phyloP scores from a whole-genome alignment of 306 rosid species.

The Ammopiptanthus mongolicus region DNA sequence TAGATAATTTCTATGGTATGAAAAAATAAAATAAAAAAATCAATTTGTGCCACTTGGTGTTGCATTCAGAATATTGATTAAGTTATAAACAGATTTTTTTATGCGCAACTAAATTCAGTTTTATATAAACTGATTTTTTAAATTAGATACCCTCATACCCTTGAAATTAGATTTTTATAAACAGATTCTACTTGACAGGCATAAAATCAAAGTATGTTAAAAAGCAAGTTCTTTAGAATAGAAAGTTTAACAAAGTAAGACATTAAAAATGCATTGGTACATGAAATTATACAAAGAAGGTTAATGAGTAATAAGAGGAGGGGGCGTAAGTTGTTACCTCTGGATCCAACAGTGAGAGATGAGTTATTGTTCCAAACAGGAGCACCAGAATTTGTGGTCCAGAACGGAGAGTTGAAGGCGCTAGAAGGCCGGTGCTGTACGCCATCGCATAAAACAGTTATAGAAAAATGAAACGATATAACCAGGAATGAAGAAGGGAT shows the following conservation, averaged over 20 bases:
- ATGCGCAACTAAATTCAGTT: too few relatives aligned
- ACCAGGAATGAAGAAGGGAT: neutral
- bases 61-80: neutral
- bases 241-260: neutral
- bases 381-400: slow-evolving; percentile 89
- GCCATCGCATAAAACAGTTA: neutral
- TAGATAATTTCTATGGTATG: neutral
- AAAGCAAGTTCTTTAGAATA: neutral
- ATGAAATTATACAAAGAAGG: neutral
- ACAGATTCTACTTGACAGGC: neutral
- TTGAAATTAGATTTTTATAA: neutral
- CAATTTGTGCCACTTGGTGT: neutral
- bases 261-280: neutral
- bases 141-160: neutral
- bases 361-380: slow-evolving; percentile 83
- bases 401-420: slow-evolving; percentile 66
- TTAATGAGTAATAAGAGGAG: neutral
- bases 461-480: neutral
- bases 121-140: too few relatives aligned
- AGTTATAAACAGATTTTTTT: too few relatives aligned
- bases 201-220: neutral
- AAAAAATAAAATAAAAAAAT: neutral
- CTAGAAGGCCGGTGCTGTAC: slow-evolving; percentile 83
- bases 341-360: slow-evolving; percentile 58
- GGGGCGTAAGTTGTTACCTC: slow-evolving; percentile 41